Evolutionary conservation across 345 rosid species (phyloP).

Genomic region (Draba incana): DNA sequence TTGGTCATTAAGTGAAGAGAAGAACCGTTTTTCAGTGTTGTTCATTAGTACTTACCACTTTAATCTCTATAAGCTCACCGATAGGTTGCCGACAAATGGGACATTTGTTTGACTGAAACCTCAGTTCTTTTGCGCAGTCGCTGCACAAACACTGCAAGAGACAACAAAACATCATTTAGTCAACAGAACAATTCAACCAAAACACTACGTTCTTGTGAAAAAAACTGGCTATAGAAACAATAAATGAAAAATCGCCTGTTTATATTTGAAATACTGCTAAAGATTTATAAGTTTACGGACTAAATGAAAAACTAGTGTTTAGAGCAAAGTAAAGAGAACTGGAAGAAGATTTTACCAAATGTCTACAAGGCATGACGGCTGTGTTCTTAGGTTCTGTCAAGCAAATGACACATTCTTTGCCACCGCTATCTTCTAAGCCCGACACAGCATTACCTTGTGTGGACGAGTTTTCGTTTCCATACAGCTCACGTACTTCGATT

Average conservation of each 20-base stretch:
- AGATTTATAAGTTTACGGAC: neutral
- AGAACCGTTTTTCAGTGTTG: slow-evolving; percentile 42
- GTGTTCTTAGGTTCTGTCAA: slow-evolving; percentile 92
- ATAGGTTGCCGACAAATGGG: slow-evolving; percentile 92
- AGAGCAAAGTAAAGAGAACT: slow-evolving; percentile 9
- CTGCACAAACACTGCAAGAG: slow-evolving; percentile 77
- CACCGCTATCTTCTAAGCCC: slow-evolving; percentile 61
- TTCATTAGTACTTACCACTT: slow-evolving; percentile 52
- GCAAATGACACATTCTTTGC: slow-evolving; percentile 92
- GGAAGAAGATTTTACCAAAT: slow-evolving; percentile 58
- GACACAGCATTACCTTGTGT: slow-evolving; percentile 40
- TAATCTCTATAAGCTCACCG: slow-evolving; percentile 76
- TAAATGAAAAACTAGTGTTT: slow-evolving; percentile 1
- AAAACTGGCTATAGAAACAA: neutral
- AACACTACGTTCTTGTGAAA: slow-evolving; percentile 7
- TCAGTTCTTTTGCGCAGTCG: slow-evolving; percentile 77
- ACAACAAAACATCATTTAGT: slow-evolving; percentile 31
- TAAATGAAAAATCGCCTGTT: neutral
- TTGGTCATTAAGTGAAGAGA: slow-evolving; percentile 32
- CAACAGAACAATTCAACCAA: slow-evolving; percentile 9
- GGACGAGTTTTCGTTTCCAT: slow-evolving; percentile 69
- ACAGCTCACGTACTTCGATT: slow-evolving; percentile 78
- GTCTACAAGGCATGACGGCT: slow-evolving; percentile 85
- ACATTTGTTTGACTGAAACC: slow-evolving; percentile 82
- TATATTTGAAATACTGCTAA: neutral